phyloP scores from a whole-genome alignment of 352 stramenopile genomes.

The Globisporangium viniferum region DNA sequence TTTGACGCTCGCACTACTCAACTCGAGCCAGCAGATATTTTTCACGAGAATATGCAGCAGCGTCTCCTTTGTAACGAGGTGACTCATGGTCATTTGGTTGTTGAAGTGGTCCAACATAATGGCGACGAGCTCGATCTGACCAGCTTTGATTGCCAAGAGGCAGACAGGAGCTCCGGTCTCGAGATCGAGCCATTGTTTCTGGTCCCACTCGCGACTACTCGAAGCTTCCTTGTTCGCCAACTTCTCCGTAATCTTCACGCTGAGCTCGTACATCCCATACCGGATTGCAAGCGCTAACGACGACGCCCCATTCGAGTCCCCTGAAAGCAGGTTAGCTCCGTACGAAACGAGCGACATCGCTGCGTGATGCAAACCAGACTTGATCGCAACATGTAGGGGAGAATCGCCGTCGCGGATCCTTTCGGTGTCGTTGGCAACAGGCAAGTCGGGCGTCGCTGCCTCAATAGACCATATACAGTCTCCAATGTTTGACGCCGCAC shows the following conservation, averaged over 20 bases:
- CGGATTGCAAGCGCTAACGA: slow-evolving; percentile 50
- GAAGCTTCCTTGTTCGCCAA: background rate
- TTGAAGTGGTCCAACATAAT: slow-evolving; percentile 44
- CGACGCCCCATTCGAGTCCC: slow-evolving; percentile 40
- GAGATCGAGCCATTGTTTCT: slow-evolving; percentile 38
- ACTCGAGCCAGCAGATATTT: slow-evolving; percentile 37
- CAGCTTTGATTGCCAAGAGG: slow-evolving; percentile 49
- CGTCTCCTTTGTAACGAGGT: slow-evolving; percentile 25
- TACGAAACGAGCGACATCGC: slow-evolving; percentile 43
- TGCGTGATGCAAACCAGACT: slow-evolving; percentile 40
- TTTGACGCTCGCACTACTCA: slow-evolving; percentile 9
- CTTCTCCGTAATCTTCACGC: slow-evolving; percentile 18
- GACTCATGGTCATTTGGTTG: slow-evolving; percentile 22
- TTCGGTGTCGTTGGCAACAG: background rate
- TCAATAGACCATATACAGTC: slow-evolving; percentile 23
- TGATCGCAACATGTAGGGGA: slow-evolving; percentile 61
- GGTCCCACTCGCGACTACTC: background rate
- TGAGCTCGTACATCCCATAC: slow-evolving; percentile 57
- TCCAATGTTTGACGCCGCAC: slow-evolving; percentile 28
- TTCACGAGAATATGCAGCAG: slow-evolving; percentile 50
- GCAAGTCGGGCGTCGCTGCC: background rate
- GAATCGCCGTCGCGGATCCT: slow-evolving; percentile 29
- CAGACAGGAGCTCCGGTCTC: slow-evolving; percentile 42
- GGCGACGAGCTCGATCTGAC: slow-evolving; percentile 54
- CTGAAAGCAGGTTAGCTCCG: slow-evolving; percentile 35